phyloP scores from a whole-genome alignment of 1,284 basidiomycete genomes.

The Sanghuangporus sanghuang region DNA sequence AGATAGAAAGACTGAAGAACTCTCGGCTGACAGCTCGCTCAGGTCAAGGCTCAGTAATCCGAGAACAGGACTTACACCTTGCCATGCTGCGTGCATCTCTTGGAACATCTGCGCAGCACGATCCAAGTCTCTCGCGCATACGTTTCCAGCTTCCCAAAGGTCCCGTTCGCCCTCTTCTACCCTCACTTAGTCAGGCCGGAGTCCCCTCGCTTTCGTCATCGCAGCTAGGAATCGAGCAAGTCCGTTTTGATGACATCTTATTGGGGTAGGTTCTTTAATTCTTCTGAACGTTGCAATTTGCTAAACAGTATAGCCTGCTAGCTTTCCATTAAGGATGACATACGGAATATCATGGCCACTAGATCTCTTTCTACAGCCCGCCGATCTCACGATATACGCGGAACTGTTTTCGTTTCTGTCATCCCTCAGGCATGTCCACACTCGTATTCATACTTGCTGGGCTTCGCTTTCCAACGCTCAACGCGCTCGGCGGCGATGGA shows the following conservation, averaged over 20 bases:
- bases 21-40: constrained; percentile 66
- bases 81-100: constrained; percentile 78
- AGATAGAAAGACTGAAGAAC: constrained; percentile 74
- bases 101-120: constrained; percentile 80
- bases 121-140: constrained; percentile 63
- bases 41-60: constrained; percentile 67
- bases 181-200: constrained; percentile 45
- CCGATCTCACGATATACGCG: constrained; percentile 71
- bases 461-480: constrained; percentile 78
- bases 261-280: constrained; percentile 41
- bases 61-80: constrained; percentile 81
- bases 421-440: constrained; percentile 78
- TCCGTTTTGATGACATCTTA: constrained; percentile 66
- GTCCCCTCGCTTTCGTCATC: constrained; percentile 29
- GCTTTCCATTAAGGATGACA: constrained; percentile 59
- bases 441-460: constrained; percentile 78
- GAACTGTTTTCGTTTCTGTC: constrained; percentile 80
- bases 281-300: not conserved
- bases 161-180: constrained; percentile 71
- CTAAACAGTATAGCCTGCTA: not conserved
- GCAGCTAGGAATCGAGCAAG: constrained; percentile 32
- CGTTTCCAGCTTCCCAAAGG: constrained; percentile 74
- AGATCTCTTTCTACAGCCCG: constrained; percentile 79
- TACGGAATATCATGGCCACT: constrained; percentile 81
- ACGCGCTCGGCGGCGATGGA: constrained; percentile 76